Evolutionary conservation across 2,329 filamentous ascomycete species (phyloP).

Genomic region (Verruconis gallopava): DNA sequence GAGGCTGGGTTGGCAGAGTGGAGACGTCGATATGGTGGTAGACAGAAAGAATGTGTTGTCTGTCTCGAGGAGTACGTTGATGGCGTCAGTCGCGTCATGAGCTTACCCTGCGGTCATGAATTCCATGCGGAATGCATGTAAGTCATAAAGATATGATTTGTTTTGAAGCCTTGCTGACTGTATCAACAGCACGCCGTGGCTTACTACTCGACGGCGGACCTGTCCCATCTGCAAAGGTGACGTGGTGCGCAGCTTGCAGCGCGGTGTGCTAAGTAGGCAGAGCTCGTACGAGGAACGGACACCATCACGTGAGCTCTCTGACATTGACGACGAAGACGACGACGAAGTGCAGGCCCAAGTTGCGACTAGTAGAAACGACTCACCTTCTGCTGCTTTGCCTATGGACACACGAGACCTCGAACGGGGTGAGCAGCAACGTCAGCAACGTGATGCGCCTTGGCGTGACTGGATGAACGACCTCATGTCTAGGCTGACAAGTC

Average conservation of each 20-base stretch:
- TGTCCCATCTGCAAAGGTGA: constrained; percentile 98
- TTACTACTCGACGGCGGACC: constrained; percentile 88
- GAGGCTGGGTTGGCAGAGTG: constrained; percentile 36
- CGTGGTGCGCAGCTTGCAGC: constrained; percentile 51
- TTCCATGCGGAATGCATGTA: constrained; percentile 98
- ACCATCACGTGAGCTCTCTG: constrained; percentile 15
- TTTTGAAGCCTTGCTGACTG: constrained; percentile 12
- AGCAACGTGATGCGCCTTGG: constrained; percentile 21
- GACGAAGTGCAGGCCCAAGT: constrained; percentile 31
- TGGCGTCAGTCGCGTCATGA: constrained; percentile 91
- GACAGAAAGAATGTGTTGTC: constrained; percentile 81
- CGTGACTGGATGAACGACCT: constrained; percentile 19
- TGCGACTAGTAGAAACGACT: constrained; percentile 32
- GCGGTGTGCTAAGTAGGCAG: constrained; percentile 9
- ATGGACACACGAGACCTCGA: constrained; percentile 29
- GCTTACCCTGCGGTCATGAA: constrained; percentile 90
- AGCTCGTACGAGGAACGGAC: constrained; percentile 18
- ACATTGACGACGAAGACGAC: constrained; percentile 28
- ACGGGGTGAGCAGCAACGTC: constrained; percentile 19
- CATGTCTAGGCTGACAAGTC: constrained; percentile 11
- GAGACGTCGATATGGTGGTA: constrained; percentile 47
- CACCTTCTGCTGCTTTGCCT: constrained; percentile 38
- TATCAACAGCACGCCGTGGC: constrained; percentile 69
- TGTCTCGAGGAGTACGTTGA: constrained; percentile 95
- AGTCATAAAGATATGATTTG: constrained; percentile 33